Percentiles rank a stretch among this genome's conserved stretches.
Evolutionary conservation across 495 filamentous ascomycete genomes (phyloP).

Genomic region (Neohortaea acidophila): DNA sequence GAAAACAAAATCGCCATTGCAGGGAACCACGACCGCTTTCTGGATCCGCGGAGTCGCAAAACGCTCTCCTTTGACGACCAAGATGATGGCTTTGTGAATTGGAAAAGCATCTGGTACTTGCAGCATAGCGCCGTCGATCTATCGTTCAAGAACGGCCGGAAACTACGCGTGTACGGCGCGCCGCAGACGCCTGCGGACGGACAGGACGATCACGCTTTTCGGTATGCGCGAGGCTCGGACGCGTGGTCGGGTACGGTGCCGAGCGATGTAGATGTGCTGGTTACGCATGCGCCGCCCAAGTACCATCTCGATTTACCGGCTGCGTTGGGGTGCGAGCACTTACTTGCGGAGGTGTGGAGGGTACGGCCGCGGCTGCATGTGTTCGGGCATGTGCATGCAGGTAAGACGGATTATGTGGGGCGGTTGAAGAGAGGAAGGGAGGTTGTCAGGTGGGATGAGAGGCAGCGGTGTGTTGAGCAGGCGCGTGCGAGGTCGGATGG

Average conservation of each 20-base stretch:
- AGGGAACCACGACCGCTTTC: conserved; percentile 81
- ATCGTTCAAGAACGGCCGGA: conserved; percentile 26
- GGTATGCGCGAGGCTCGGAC: conserved; percentile 43
- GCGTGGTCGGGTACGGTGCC: conserved; percentile 57
- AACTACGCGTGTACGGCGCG: conserved; percentile 44
- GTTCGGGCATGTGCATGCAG: conserved; percentile 76
- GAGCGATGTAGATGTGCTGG: conserved; percentile 57
- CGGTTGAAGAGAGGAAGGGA: conserved; percentile 36
- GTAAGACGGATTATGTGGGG: conserved; percentile 14
- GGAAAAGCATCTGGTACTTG: conserved; percentile 46
- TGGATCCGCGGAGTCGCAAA: conserved; percentile 41
- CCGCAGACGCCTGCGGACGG: conserved; percentile 48
- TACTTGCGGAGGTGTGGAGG: conserved; percentile 63
- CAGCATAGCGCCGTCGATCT: conserved; percentile 44
- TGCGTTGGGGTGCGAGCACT: conserved; percentile 56
- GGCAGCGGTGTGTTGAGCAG: conserved; percentile 54
- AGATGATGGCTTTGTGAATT: conserved; percentile 34
- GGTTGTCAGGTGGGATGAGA: conserved; percentile 62
- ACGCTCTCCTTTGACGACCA: conserved; percentile 26
- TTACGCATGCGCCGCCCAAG: conserved; percentile 68
- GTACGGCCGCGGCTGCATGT: conserved; percentile 68
- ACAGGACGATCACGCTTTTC: conserved; percentile 50
- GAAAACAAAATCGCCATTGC: conserved; percentile 65
- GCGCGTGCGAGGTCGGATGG: conserved; percentile 34
- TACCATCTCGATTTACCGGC: conserved; percentile 53